A percentile compares a stretch with the other conserved stretches of the same genome.
Conservation (phyloP, 305 asterid species). For the Withania somnifera region DNA sequence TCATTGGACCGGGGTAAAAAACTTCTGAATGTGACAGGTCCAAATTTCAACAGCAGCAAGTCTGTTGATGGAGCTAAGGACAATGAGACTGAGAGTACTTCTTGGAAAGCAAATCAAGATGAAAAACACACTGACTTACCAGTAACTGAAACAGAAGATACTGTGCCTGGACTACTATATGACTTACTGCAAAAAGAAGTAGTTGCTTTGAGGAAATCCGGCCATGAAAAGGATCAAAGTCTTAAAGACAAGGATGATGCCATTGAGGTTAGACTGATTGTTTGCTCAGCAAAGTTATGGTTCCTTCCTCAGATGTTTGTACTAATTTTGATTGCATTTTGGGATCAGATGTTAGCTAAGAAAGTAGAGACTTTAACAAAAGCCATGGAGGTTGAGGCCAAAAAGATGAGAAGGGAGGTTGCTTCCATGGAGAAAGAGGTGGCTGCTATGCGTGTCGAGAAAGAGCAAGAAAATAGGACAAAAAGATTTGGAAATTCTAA, state of each 20-base stretch:
- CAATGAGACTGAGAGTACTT: constrained; percentile 42
- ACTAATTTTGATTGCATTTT: neutral
- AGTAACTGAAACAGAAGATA: constrained; percentile 54
- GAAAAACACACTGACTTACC: constrained; percentile 52
- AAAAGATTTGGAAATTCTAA: constrained; percentile 57
- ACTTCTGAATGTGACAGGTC: constrained; percentile 77
- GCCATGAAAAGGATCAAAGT: constrained; percentile 92
- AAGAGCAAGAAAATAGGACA: constrained; percentile 75
- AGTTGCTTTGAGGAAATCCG: constrained; percentile 72
- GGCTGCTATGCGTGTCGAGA: constrained; percentile 85
- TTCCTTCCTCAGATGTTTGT: constrained; percentile 1
- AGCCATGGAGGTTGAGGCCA: constrained; percentile 98
- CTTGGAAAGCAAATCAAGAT: constrained; percentile 64
- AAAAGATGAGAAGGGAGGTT: constrained; percentile 96
- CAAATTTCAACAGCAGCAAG: constrained; percentile 79
- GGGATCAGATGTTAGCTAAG: constrained; percentile 78
- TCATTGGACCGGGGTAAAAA: constrained; percentile 71
- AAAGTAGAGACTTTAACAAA: constrained; percentile 90
- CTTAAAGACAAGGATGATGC: constrained; percentile 98
- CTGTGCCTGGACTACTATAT: constrained; percentile 66
- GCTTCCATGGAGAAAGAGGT: constrained; percentile 99
- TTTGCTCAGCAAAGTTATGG: constrained; percentile 6
- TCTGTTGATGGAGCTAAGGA: constrained; percentile 87
- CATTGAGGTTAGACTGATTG: constrained; percentile 56
- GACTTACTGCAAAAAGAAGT: constrained; percentile 88